A percentile compares a stretch with the other conserved stretches of the same genome.
These are phyloP conservation scores for Ceriops zippeliana DNA, from an alignment of 345 rosid genomes.

Conservation along the genomic window DNA sequence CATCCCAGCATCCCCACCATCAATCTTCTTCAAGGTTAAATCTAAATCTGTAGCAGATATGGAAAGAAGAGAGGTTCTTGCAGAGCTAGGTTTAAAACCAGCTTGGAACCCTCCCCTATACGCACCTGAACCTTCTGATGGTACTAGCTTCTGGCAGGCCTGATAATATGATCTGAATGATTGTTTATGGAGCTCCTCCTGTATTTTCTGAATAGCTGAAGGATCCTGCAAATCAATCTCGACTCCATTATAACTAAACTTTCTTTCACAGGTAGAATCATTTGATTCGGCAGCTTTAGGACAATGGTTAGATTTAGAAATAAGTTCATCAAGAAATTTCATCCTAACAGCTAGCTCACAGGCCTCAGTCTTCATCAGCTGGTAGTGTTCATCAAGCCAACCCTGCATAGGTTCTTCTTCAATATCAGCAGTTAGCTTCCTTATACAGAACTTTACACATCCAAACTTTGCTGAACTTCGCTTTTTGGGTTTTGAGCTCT, in stretches of 20 bases:
- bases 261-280: constrained; percentile 50
- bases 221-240: constrained; percentile 65
- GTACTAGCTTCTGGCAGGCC: constrained; percentile 73
- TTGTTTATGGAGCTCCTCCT: constrained; percentile 63
- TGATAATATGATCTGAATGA: constrained; percentile 77
- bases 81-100: constrained; percentile 76
- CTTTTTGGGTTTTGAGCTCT: constrained; percentile 63
- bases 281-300: constrained; percentile 48
- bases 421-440: constrained; percentile 74
- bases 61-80: constrained; percentile 72
- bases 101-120: constrained; percentile 78
- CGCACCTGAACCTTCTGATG: constrained; percentile 84
- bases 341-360: constrained; percentile 84
- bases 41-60: constrained; percentile 84
- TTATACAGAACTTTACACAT: constrained; percentile 64
- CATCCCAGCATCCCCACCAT: constrained; percentile 90
- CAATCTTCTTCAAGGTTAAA: constrained; percentile 65
- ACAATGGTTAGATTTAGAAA: constrained; percentile 39
- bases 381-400: constrained; percentile 97
- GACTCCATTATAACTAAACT: constrained; percentile 49
- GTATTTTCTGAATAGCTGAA: constrained; percentile 46
- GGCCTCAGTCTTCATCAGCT: constrained; percentile 76
- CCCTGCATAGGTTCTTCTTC: constrained; percentile 98
- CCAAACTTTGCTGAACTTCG: constrained; percentile 69
- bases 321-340: constrained; percentile 70